Evolutionary conservation across 2,329 filamentous ascomycete species (phyloP).

Genomic region (Sclerotinia glacialis): DNA sequence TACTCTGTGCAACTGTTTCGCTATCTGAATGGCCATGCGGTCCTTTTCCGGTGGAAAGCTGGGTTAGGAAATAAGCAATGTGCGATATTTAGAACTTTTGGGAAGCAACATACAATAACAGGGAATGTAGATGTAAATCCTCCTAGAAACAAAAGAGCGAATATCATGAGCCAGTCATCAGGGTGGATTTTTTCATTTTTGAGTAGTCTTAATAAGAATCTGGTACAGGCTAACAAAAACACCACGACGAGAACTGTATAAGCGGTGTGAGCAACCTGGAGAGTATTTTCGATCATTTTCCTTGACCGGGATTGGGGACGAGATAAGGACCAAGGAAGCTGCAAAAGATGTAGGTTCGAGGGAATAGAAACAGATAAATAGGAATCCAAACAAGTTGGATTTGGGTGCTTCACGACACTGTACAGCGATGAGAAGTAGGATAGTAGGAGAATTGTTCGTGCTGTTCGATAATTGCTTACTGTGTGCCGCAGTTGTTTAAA

Average conservation of each 20-base stretch:
- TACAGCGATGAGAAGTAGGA: background rate
- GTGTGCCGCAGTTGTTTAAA: background rate
- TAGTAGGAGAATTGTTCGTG: background rate
- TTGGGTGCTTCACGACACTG: background rate
- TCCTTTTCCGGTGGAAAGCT: background rate
- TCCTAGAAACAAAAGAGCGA: background rate
- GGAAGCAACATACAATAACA: background rate
- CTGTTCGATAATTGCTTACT: background rate
- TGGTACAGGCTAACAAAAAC: background rate
- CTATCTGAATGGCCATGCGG: too few relatives aligned
- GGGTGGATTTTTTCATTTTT: conserved; percentile 7
- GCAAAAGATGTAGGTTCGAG: background rate
- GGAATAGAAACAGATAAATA: background rate
- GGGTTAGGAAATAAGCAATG: background rate
- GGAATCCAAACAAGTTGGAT: background rate
- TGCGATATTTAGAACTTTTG: background rate
- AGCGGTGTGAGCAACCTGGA: background rate
- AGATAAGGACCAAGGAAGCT: background rate
- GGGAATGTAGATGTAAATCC: background rate
- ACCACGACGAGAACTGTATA: background rate
- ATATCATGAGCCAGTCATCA: conserved; percentile 20
- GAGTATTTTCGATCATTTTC: background rate
- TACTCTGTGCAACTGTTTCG: background rate
- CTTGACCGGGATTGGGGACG: too few relatives aligned
- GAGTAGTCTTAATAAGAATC: conserved; percentile 10